Percentiles rank a stretch among this genome's conserved stretches.
Conservation (phyloP, 331 rosid genomes). For the Rhamnella rubrinervis region DNA sequence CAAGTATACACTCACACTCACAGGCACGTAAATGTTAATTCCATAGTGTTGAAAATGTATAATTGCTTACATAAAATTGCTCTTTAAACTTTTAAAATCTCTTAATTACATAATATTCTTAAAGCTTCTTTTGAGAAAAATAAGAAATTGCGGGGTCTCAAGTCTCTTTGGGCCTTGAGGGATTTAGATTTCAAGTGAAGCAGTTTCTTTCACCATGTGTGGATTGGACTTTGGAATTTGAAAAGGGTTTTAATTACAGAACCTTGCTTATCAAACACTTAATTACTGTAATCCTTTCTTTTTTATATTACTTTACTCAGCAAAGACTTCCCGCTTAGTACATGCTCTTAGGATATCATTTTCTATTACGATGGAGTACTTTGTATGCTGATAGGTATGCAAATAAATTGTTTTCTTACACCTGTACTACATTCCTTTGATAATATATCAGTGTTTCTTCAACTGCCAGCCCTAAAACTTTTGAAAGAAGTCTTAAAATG, state of each 20-base stretch:
- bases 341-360: no score
- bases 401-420: no score
- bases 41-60: neutral
- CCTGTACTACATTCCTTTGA: no score
- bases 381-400: no score
- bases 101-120: neutral
- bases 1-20: neutral
- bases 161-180: neutral
- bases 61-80: neutral
- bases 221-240: neutral
- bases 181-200: neutral
- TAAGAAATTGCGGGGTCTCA: neutral
- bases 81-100: neutral
- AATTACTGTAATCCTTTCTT: no score
- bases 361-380: no score
- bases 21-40: neutral
- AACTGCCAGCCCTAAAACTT: neutral
- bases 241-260: neutral
- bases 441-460: no score
- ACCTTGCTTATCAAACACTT: no score
- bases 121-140: neutral
- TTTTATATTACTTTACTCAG: no score
- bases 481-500: neutral
- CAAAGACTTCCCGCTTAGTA: no score
- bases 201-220: constrained; percentile 4